Evolutionary conservation across 2,329 filamentous ascomycete genomes (phyloP).

Genomic region (Penicillium sp.): DNA sequence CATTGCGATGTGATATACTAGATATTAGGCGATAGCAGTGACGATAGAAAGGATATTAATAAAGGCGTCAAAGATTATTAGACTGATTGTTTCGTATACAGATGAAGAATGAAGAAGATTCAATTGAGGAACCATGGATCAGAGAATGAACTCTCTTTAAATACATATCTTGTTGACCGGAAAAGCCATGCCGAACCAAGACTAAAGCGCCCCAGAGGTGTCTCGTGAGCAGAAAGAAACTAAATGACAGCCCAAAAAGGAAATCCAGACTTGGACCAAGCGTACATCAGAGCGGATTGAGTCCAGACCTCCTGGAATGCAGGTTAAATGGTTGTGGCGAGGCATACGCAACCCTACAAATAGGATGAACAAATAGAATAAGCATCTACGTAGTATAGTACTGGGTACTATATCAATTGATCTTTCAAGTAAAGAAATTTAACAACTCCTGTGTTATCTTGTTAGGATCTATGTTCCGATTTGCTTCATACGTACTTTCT

Average conservation of each 20-base stretch:
- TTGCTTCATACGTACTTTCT: not conserved
- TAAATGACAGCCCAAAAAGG: not conserved
- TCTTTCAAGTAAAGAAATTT: not conserved
- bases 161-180: constrained; percentile 1
- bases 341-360: not conserved
- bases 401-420: not conserved
- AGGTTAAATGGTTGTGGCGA: constrained; percentile 7
- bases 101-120: not conserved
- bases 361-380: not conserved
- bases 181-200: not conserved
- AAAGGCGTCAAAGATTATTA: not conserved
- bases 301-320: constrained; percentile 7
- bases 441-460: not conserved
- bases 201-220: not conserved
- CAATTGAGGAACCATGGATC: not conserved
- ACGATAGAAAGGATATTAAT: constrained; percentile 1
- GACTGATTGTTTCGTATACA: not conserved
- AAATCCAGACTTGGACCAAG: constrained; percentile 9
- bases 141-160: constrained; percentile 1
- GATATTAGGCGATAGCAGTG: constrained; percentile 8
- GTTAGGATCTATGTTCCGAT: not conserved
- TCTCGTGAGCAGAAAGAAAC: constrained; percentile 12
- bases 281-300: not conserved
- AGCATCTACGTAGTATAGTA: not conserved
- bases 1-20: constrained; percentile 23